Conservation (phyloP, 2,329 filamentous ascomycete species). For the Diaporthe caulivora region DNA sequence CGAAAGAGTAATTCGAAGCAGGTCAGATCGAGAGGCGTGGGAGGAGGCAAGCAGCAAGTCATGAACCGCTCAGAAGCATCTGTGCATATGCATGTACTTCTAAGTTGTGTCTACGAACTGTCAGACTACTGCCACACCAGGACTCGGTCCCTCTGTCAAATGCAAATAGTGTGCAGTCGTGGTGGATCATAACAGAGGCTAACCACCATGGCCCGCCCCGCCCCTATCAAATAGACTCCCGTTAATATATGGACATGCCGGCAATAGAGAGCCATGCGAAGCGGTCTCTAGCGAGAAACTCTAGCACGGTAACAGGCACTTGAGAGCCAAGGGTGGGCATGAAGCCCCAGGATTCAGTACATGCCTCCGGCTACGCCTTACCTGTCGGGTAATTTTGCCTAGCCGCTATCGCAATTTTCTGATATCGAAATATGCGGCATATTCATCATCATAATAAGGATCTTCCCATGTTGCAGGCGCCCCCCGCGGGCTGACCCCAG, state of each 20-base stretch:
- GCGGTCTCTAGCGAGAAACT: not conserved
- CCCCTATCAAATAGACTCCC: not conserved
- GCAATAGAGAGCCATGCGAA: not conserved
- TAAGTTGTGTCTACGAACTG: not conserved
- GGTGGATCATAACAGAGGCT: not conserved
- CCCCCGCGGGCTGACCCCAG: not conserved
- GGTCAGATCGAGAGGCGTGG: not conserved
- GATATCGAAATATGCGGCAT: conserved; percentile 2
- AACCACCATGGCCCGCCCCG: not conserved
- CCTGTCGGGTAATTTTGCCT: conserved; percentile 26
- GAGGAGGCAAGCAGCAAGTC: not conserved
- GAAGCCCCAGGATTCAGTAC: not conserved
- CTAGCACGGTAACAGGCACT: not conserved
- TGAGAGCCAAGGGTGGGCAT: conserved; percentile 7
- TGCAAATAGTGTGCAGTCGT: not conserved
- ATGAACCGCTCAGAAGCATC: not conserved
- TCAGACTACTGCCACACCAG: conserved; percentile 1
- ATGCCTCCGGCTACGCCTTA: conserved; percentile 9
- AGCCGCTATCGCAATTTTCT: not conserved
- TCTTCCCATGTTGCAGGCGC: not conserved
- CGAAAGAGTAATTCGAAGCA: not conserved
- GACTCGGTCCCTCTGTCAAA: not conserved
- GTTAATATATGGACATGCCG: conserved; percentile 13
- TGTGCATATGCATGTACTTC: not conserved
- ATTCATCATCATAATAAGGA: not conserved